Evolutionary conservation across 2,329 filamentous ascomycete species (phyloP).

Genomic region (Diaporthe sp.): DNA sequence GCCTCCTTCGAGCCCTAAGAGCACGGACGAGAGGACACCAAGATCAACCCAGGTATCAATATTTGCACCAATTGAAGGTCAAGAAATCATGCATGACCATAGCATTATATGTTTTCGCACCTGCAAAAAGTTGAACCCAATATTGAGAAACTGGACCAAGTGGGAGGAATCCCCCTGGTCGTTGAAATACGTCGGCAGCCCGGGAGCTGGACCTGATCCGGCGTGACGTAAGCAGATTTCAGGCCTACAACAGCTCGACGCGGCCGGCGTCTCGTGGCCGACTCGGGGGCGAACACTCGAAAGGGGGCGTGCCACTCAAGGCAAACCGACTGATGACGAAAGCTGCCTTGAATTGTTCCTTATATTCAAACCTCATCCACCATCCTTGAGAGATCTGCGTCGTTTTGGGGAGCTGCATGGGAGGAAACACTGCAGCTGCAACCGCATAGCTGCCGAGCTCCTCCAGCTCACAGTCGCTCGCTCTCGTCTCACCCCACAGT

Average conservation of each 20-base stretch:
- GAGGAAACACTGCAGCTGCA: neutral
- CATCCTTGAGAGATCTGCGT: neutral
- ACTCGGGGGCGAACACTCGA: neutral
- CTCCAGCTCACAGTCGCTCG: conserved; percentile 6
- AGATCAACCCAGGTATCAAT: no score
- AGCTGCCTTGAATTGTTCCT: neutral
- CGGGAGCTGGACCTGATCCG: neutral
- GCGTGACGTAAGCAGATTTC: conserved; percentile 22
- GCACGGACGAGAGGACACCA: neutral
- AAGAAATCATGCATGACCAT: neutral
- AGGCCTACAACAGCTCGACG: conserved; percentile 17
- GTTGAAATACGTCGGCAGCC: neutral
- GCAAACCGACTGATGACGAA: conserved; percentile 18
- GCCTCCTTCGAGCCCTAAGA: neutral
- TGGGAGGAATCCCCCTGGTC: neutral
- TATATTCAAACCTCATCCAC: neutral
- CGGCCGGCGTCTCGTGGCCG: conserved; percentile 19
- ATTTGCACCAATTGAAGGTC: neutral
- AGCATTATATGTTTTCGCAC: neutral
- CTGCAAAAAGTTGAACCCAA: neutral
- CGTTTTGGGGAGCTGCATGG: neutral
- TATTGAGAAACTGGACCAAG: neutral
- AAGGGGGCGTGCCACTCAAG: conserved; percentile 8
- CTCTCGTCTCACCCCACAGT: neutral
- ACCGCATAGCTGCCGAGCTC: neutral